phyloP scores from a whole-genome alignment of 768 basidiomycete genomes.

The Agaricus sinodeliciosus region DNA sequence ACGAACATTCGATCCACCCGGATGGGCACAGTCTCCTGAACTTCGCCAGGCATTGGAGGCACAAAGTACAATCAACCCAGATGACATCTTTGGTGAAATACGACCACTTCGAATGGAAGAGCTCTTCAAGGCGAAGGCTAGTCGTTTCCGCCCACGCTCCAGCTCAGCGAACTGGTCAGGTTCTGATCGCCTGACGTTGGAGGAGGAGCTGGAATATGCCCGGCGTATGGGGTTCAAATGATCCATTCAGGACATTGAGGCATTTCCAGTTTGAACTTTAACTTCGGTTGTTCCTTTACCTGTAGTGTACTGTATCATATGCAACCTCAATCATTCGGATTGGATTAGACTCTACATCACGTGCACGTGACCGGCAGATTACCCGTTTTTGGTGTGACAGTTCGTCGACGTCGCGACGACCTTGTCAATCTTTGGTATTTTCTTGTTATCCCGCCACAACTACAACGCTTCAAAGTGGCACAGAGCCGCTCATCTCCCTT shows the following conservation, averaged over 20 bases:
- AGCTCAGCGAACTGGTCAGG: constrained; percentile 96
- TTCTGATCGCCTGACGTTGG: constrained; percentile 76
- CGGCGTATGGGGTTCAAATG: constrained; percentile 81
- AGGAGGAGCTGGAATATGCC: constrained; percentile 86
- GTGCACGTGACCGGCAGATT: constrained; percentile 11
- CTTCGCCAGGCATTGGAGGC: constrained; percentile 70
- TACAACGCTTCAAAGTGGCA: constrained; percentile 8
- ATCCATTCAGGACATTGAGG: neutral
- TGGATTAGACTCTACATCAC: no score
- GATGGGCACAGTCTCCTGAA: constrained; percentile 91
- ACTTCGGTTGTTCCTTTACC: no score
- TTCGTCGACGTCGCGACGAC: constrained; percentile 1
- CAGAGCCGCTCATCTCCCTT: constrained; percentile 13
- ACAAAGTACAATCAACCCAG: constrained; percentile 85
- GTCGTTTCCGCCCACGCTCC: constrained; percentile 81
- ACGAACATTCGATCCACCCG: constrained; percentile 66
- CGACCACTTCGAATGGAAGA: constrained; percentile 88
- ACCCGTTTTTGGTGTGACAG: constrained; percentile 10
- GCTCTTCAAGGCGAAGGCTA: constrained; percentile 73
- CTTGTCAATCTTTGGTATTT: constrained; percentile 10
- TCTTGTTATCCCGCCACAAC: constrained; percentile 9
- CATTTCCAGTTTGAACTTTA: no score
- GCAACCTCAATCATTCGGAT: no score
- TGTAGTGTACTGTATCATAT: no score
- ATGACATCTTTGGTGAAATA: constrained; percentile 89